Base-by-base conservation (phyloP, 495 filamentous ascomycete species). In the Xylaria grammica region DNA sequence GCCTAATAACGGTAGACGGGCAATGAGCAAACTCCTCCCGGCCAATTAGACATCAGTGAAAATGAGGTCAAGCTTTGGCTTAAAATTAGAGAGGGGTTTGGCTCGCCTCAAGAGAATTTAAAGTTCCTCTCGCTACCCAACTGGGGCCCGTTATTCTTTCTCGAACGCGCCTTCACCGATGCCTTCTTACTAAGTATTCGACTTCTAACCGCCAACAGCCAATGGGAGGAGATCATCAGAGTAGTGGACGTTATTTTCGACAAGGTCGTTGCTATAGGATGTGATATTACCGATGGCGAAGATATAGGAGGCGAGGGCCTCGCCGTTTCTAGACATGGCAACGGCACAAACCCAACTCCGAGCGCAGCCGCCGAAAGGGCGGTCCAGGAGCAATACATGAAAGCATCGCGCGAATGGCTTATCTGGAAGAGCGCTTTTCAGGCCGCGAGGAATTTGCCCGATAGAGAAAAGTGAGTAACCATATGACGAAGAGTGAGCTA, bases 391-490 rank as follows among this genome's bases (percentile, higher is more conserved):
- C 3, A 20, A 60, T 53, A 53, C 22, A 20, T 44, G 10, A 32
- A 17, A 1, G 49, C 27, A 42, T 53, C 44, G 1, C 78, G 72
- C 22, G 75, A 82, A 62, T 69, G 69, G 69, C 22, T 54, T 42
- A 53, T 77, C 30, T 78, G 78, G 71, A 70, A 65, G 50, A 67
- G 44, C 19, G 67, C 75, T 38, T 62, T 67, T 8, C 9, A 61
- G 1, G 76, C 78, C 7, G 76, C 78, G 7, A 74, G 63, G 62
- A 66, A 72, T 10, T 66, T 65, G 1, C 49, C 65, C 2, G 63
- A 76, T 27, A 60, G 64, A 0, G 72, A 79, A 10, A 58, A 64
- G 79, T 78, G 63, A 69, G 76, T 66, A 6, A 13, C 22, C 9
- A 2, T 29, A 45, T 13, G 24, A 30, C 2, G 24, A 26, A 5